Base-by-base conservation (phyloP, 129 eudicot species). In the Apium graveolens region DNA sequence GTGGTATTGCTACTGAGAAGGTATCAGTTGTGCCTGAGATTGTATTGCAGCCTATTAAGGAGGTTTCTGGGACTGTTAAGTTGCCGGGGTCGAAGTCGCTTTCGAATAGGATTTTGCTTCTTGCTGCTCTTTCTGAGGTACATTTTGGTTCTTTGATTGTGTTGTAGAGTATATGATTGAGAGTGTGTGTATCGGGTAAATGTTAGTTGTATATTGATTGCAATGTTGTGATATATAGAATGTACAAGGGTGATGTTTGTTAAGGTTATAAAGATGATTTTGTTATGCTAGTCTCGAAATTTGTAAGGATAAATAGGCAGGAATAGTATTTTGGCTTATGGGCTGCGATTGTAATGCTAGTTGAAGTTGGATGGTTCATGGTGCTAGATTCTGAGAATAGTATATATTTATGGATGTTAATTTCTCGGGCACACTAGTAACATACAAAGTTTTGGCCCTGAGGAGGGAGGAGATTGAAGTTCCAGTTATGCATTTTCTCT, bases 1-100 rank as follows among this genome's bases (percentile, higher is more conserved):
- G 83, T 80, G 92, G 91, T 43, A 72, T 5, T 38, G 6, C 90
- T 31, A 77, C 96, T 39, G 91, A 91, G 81, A 91, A 94, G 93
- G 84, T 93, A 16, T 90, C 97, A 12, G 80, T 83, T 48, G 80
- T 81, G 51, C 96, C 98, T 29, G 98, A 93, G 87, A 95, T 95
- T 77, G 97, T 90, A 82, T 84, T 95, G 90, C 90, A 90, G 51
- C 97, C 98, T 85, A 95, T 95, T 62, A 91, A 83, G 76, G 97
- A 95, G 74, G 91, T 95, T 74, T 95, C 97, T 5, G 98, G 97
- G 4, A 88, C 88, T 4, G 96, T 91, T 74, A 80, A 86, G 81
- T 88, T 95, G 85, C 98, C 97, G 17, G 98, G 98, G 44, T 95
- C 98, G 48, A 95, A 95, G 71, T 95, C 98, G 31, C 86, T 95